Base-by-base conservation (phyloP, 805 yeast genomes). In the Wickerhamiella sorbophila region DNA sequence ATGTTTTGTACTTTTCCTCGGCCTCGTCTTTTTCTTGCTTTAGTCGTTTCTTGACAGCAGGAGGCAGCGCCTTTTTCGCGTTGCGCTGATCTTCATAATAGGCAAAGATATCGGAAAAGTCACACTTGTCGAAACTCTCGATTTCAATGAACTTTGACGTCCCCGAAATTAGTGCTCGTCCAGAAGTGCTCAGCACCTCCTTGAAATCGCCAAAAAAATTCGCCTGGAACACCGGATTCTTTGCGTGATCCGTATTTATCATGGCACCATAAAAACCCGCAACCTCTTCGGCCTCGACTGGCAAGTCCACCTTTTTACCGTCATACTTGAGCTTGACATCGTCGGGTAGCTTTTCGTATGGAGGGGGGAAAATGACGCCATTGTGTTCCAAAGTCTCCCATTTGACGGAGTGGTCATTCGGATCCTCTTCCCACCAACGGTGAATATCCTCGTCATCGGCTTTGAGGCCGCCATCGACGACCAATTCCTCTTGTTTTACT, bases 311-410 rank as follows among this genome's bases (percentile, higher is more conserved):
- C 0, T 91, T 82, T 49, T 72, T 69, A 1, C 83, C 84, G 50
- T 80, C 79, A 54, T 88, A 87, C 44, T 73, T 69, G 41, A 88
- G 52, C 55, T 80, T 83, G 32, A 87, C 81, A 52, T 74, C 70
- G 4, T 72, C 63, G 0, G 97, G 97, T 35, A 88, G 63, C 3
- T 91, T 86, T 55, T 79, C 87, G 58, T 88, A 88, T 2, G 75
- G 79, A 0, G 97, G 96, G 2, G 98, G 96, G 54, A 88, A 88
- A 26, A 87, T 63, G 10, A 88, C 95, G 53, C 98, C 98, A 49
- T 72, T 77, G 58, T 88, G 98, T 48, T 74, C 84, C 40, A 88
- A 64, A 1, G 86, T 72, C 19, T 75, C 78, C 98, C 98, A 88
- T 56, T 85, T 84, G 42, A 77, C 68, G 33, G 78, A 73, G 26